Base-by-base conservation (phyloP, 2,329 filamentous ascomycete genomes). In the Fusarium sublunatum region DNA sequence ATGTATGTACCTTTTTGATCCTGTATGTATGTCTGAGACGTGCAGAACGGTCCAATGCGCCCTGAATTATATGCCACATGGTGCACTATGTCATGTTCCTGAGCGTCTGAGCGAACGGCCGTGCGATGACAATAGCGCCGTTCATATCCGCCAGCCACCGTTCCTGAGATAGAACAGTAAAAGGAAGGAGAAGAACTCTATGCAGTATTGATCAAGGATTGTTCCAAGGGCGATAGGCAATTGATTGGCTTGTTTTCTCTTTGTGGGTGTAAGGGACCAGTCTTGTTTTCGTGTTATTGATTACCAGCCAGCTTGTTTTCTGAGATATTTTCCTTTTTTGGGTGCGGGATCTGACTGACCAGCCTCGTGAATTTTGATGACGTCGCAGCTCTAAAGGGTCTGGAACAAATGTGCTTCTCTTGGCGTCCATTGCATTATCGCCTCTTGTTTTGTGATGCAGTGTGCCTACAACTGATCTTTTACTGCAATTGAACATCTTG, bases 271-370 rank as follows among this genome's bases (percentile, higher is more conserved):
- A 39, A 40, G n/a, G 22, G 22, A n/a, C 25, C 32, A 9, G 8
- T 45, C 29, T 58, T 22, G 12, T 28, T 35, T 15, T 45, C 49
- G 40, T 42, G n/a, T 35, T 64, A 29, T 28, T 45, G 43, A 32
- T 28, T 43, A 28, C 44, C 58, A 66, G 53, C 62, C 58, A 59
- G 28, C 62, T 42, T 55, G 53, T 58, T 63, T 66, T 66, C 46
- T 38, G 39, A 12, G 24, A 12, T 32, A 39, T 43, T 65, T 65
- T 32, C 61, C 45, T 34, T 46, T 64, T 64, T 50, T 29, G 42
- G 32, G 28, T 29, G 38, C 22, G 29, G 43, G 29, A 44, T 43
- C 28, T 61, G 26, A 45, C 22, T 15, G 28, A 9, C 62, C 61
- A 65, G 46, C 62, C 62, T 57, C 62, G 38, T 19, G 8, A 54